Evolutionary conservation across 257 asterid species (phyloP).

Genomic region (Rauvolfia tetraphylla): DNA sequence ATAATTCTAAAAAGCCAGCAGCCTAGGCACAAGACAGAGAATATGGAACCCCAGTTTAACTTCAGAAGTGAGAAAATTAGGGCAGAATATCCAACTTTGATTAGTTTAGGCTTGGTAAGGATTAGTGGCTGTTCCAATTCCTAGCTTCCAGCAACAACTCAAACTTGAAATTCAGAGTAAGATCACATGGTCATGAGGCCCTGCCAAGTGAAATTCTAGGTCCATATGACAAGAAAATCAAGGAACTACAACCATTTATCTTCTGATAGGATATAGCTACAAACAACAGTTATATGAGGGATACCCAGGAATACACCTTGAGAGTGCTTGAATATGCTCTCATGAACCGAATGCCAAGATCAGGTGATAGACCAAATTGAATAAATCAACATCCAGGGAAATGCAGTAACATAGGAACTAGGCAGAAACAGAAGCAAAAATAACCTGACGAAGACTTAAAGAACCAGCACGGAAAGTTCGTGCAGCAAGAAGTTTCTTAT

Average conservation of each 20-base stretch:
- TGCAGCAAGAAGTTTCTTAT: slow-evolving; percentile 94
- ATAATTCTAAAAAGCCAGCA: neutral
- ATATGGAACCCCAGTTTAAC: neutral
- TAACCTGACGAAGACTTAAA: slow-evolving; percentile 88
- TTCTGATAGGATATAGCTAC: neutral
- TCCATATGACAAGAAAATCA: neutral
- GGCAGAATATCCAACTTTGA: neutral
- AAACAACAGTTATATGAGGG: neutral
- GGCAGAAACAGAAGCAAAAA: slow-evolving; percentile 10
- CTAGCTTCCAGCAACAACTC: neutral
- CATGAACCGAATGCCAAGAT: neutral
- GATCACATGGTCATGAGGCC: neutral
- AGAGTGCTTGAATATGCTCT: neutral
- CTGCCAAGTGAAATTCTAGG: neutral
- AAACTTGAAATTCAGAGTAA: neutral
- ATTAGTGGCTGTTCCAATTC: neutral
- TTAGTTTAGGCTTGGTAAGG: neutral
- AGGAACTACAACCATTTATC: neutral
- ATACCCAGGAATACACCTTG: neutral
- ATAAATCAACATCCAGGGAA: neutral
- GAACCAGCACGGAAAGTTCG: slow-evolving; percentile 99
- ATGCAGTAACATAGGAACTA: neutral
- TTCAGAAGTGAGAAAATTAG: neutral
- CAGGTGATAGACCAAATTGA: neutral
- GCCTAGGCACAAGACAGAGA: neutral